Base-by-base conservation (phyloP, 2,329 filamentous ascomycete species). In the Epicoccum nigrum region DNA sequence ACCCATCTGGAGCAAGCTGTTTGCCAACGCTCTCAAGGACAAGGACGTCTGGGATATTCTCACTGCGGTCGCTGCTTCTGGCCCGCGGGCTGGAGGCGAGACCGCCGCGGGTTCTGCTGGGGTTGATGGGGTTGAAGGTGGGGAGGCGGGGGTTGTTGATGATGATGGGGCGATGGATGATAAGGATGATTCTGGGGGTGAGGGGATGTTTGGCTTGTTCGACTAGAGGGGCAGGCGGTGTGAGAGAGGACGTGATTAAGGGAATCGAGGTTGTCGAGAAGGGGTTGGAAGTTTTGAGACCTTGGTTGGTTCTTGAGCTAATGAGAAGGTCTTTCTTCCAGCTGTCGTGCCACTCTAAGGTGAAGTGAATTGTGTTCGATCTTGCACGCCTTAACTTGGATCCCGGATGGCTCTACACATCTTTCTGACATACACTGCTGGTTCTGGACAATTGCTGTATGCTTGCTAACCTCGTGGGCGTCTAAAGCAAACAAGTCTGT, bases 1-100 rank as follows among this genome's bases (percentile, higher is more conserved):
- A 85, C 92, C 93, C 73, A 97, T 97, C 86, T 97, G 94, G 94
- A 87, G 91, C 66, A 84, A 86, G 67, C 86, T 97, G 69, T 97
- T 97, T 86, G 91, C 93, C 81, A 97, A 97, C 89, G 89, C 89
- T 80, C 87, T 94, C 65, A 88, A 92, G 80, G 89, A 88, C 81
- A 93, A 92, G 85, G 87, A 94, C 74, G 82, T 94, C 75, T 93
- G 92, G 84, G 89, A 92, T 60, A 81, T 93, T 64, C 84, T 93
- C 67, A 83, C 87, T 74, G 88, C 89, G 82, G 86, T 92, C 70
- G 88, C 89, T 25, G 42, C 48, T 41, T 34, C 35, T 12, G 77
- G 88, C 48, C 45, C 47, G 43, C 21, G 37, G 27, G 31, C 35
- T 53, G 42, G 56, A 49, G 35, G 54, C 54, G 44, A 35, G 21